phyloP scores from a whole-genome alignment of 2,329 filamentous ascomycete species.

The Sporothrix protearum region DNA sequence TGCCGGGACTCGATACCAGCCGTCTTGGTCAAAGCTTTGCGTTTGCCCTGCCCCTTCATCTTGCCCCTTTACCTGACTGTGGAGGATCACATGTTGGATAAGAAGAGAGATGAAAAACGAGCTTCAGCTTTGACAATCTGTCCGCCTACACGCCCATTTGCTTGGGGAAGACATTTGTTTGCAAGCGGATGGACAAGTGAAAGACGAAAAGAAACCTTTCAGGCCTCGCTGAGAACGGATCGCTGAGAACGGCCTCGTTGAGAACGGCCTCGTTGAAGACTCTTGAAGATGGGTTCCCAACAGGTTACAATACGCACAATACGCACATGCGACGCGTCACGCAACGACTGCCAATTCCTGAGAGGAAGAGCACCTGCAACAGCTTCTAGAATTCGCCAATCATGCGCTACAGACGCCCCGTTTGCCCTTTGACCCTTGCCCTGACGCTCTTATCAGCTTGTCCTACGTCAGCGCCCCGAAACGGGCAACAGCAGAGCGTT shows the following conservation, averaged over 20 bases:
- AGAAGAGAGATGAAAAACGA: not conserved
- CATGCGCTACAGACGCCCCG: not conserved
- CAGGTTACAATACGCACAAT: not conserved
- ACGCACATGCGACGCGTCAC: not conserved
- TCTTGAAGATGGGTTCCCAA: not conserved
- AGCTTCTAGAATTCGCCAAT: not conserved
- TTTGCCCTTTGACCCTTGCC: not conserved
- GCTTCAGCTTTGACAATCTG: not conserved
- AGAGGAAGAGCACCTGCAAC: not conserved
- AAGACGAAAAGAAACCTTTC: not conserved
- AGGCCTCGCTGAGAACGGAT: too few species aligned
- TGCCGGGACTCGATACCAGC: not conserved
- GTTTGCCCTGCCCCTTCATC: not conserved
- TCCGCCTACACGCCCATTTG: not conserved
- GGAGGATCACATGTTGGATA: not conserved
- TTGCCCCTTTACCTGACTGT: not conserved
- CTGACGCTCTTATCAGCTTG: not conserved
- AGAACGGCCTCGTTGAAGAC: not conserved
- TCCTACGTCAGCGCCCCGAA: slow-evolving; percentile 11
- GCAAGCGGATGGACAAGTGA: not conserved
- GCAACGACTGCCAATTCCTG: not conserved
- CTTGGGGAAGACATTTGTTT: not conserved
- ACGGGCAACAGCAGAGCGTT: not conserved
- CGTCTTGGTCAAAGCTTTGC: not conserved
- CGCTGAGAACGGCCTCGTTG: too few species aligned